These are phyloP conservation scores for Amorphotheca resinae DNA, from an alignment of 495 filamentous ascomycete species.

Conservation along the genomic window DNA sequence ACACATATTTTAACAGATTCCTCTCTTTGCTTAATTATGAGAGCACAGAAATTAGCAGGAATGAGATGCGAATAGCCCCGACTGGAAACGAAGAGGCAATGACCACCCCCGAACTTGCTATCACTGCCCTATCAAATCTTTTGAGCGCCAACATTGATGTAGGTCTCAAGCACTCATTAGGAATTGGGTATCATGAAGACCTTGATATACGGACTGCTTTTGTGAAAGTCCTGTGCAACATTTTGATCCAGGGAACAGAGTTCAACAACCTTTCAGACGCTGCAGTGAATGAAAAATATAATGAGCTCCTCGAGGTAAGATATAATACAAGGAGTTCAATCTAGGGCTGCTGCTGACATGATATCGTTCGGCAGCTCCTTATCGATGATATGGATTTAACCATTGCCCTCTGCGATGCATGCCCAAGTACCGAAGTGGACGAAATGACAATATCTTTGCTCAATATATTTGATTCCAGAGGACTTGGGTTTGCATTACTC, in stretches of 20 bases:
- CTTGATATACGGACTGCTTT: slow-evolving; percentile 54
- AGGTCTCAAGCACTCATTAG: slow-evolving; percentile 49
- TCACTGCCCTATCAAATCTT: slow-evolving; percentile 51
- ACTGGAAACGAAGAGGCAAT: slow-evolving; percentile 20
- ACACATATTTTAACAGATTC: slow-evolving; percentile 53
- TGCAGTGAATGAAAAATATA: slow-evolving; percentile 53
- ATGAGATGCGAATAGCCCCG: slow-evolving; percentile 25
- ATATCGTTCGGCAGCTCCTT: slow-evolving; percentile 30
- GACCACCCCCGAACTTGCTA: slow-evolving; percentile 42
- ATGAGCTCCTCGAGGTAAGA: slow-evolving; percentile 43
- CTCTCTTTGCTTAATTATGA: slow-evolving; percentile 47
- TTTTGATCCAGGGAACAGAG: slow-evolving; percentile 52
- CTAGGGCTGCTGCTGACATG: background rate
- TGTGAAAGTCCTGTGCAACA: slow-evolving; percentile 53
- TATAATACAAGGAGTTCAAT: background rate
- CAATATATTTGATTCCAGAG: slow-evolving; percentile 54
- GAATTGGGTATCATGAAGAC: slow-evolving; percentile 55
- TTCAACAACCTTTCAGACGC: slow-evolving; percentile 52
- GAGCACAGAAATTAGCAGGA: slow-evolving; percentile 29
- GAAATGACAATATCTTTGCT: slow-evolving; percentile 51
- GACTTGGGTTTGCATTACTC: slow-evolving; percentile 44
- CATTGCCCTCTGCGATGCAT: slow-evolving; percentile 47
- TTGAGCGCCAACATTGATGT: slow-evolving; percentile 58
- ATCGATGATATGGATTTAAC: slow-evolving; percentile 45
- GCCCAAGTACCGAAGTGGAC: slow-evolving; percentile 51